Base-by-base conservation (phyloP, 805 yeast genomes). In the Hanseniaspora guilliermondii region DNA sequence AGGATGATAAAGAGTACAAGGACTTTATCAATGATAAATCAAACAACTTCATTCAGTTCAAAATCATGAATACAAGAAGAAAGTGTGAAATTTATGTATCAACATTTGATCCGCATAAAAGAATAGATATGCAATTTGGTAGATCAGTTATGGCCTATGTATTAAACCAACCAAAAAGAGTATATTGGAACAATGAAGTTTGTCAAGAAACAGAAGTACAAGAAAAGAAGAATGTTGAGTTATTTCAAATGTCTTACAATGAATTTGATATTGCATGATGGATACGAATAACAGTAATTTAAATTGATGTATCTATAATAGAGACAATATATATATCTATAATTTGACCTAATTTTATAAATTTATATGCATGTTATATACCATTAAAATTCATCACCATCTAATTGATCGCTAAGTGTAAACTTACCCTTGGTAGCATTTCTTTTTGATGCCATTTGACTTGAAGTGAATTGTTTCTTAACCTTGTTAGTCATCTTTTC, bases 401-500 rank as follows among this genome's bases (percentile, higher is more conserved):
- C 65, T 32, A 59, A 57, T 17, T 61, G 64, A 16, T 64, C 70
- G 11, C 69, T 73, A 6, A 84, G 64, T 6, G 73, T 76, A 57
- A 83, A 70, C 66, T 82, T 83, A 62, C 91, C 82, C 66, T 83
- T 84, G 53, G 93, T 91, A 7, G 80, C 72, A 58, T 80, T 72
- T 61, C 84, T 78, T 60, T 80, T 68, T 8, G 86, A 84, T 3
- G 89, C 85, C 62, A 83, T 69, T 62, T 85, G 83, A 58, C 83
- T 79, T 5, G 85, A 76, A n/a, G 80, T 83, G 16, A 82, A 87
- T 71, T 91, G 97, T 61, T 76, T 80, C 65, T 76, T 76, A 36
- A 87, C 95, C 72, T 85, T 88, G 60, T 75, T 76, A 12, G 95
- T 89, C 96, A 93, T 85, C 66, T 82, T 80, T 38, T 82, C 88